Evolutionary conservation across 805 yeast genomes (phyloP).

Genomic region (Candida palmyrensis): DNA sequence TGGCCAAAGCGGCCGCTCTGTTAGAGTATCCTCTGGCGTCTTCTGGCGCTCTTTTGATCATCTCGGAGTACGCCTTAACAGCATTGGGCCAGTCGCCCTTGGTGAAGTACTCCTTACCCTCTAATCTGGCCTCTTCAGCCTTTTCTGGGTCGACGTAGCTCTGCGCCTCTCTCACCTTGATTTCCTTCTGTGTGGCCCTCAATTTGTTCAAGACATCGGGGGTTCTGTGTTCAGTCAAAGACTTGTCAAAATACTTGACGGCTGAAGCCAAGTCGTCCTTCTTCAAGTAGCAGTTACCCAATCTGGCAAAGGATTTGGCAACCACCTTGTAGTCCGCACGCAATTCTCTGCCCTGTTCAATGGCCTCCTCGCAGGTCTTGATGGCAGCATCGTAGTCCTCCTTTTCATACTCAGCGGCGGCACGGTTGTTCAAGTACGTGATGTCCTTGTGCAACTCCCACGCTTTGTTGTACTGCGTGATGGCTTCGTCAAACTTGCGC

Average conservation of each 20-base stretch:
- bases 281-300: slow-evolving; percentile 80
- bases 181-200: slow-evolving; percentile 80
- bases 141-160: slow-evolving; percentile 82
- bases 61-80: slow-evolving; percentile 90
- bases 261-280: slow-evolving; percentile 69
- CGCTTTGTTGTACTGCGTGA: slow-evolving; percentile 78
- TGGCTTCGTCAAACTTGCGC: slow-evolving; percentile 89
- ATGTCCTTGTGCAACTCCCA: slow-evolving; percentile 79
- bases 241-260: slow-evolving; percentile 74
- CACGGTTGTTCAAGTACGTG: slow-evolving; percentile 90
- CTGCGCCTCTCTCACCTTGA: slow-evolving; percentile 71
- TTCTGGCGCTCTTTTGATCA: slow-evolving; percentile 94
- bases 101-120: slow-evolving; percentile 85
- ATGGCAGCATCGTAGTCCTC: slow-evolving; percentile 87
- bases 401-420: slow-evolving; percentile 97
- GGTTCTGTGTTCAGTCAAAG: slow-evolving; percentile 95
- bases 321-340: slow-evolving; percentile 89
- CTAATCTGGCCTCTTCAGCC: slow-evolving; percentile 92
- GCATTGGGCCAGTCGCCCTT: slow-evolving; percentile 97
- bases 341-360: slow-evolving; percentile 82
- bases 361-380: slow-evolving; percentile 72
- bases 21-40: slow-evolving; percentile 97
- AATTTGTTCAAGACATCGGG: slow-evolving; percentile 88
- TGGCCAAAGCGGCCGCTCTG: slow-evolving; percentile 95
- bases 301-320: slow-evolving; percentile 90